Percentiles rank a stretch among this genome's conserved stretches.
Conservation (phyloP, 306 rosid genomes). For the Dalbergia cochinchinensis region DNA sequence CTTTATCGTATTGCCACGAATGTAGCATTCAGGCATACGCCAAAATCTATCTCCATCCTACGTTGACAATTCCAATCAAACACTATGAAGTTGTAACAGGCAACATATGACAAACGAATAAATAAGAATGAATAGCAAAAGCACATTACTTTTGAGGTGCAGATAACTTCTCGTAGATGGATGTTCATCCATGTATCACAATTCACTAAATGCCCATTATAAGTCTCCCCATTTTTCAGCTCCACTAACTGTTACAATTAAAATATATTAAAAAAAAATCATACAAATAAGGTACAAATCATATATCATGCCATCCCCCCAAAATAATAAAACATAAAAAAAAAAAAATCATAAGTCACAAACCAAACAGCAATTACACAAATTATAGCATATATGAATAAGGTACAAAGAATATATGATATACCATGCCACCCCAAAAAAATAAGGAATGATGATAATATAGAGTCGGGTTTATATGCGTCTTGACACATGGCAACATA, state of each 20-base stretch:
- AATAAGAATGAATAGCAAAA: conserved; percentile 5
- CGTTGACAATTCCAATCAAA: conserved; percentile 32
- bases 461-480: too few relatives aligned
- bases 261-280: too few relatives aligned
- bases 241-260: conserved; percentile 79
- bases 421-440: too few relatives aligned
- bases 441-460: too few relatives aligned
- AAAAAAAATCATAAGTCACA: conserved; percentile 28
- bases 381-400: neutral
- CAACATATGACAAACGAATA: neutral
- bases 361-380: conserved; percentile 38
- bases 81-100: conserved; percentile 12
- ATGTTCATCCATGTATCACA: conserved; percentile 99
- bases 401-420: too few relatives aligned
- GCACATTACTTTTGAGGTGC: conserved; percentile 84
- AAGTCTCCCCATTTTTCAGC: conserved; percentile 96
- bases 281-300: too few relatives aligned
- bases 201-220: conserved; percentile 97
- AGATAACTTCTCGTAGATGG: conserved; percentile 97
- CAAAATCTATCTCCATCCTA: conserved; percentile 99
- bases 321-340: too few relatives aligned
- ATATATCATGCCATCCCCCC: too few relatives aligned
- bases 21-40: conserved; percentile 99
- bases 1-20: conserved; percentile 96
- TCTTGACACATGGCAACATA: too few relatives aligned